These are phyloP conservation scores for Salix exigua DNA, from an alignment of 345 rosid genomes.

Conservation along the genomic window DNA sequence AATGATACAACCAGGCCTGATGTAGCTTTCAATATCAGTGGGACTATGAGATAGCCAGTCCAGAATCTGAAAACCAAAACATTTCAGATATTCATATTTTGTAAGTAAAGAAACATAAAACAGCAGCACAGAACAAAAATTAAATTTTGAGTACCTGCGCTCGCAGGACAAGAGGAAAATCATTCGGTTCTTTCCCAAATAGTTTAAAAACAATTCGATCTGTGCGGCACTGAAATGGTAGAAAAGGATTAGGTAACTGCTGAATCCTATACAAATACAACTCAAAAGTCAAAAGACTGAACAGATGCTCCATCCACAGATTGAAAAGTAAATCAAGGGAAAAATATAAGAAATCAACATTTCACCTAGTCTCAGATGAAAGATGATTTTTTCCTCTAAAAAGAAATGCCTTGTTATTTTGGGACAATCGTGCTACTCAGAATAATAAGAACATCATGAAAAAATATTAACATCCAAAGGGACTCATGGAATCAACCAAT, in stretches of 20 bases:
- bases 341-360: too few relatives aligned
- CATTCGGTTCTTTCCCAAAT: slow-evolving; percentile 94
- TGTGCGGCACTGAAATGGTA: slow-evolving; percentile 75
- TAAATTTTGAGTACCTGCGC: slow-evolving; percentile 58
- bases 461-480: background rate
- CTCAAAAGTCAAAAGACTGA: background rate
- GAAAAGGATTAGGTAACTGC: slow-evolving; percentile 3
- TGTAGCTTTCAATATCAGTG: slow-evolving; percentile 97
- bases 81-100: slow-evolving; percentile 16
- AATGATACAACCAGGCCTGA: slow-evolving; percentile 92
- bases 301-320: slow-evolving; percentile 4
- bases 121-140: background rate
- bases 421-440: background rate
- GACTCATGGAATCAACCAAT: background rate
- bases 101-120: slow-evolving; percentile 12
- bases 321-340: too few relatives aligned
- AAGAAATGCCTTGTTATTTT: background rate
- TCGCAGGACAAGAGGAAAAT: slow-evolving; percentile 78
- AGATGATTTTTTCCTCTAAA: background rate
- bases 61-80: slow-evolving; percentile 63
- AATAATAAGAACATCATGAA: background rate
- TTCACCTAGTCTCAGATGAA: too few relatives aligned
- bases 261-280: background rate
- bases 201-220: slow-evolving; percentile 86
- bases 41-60: slow-evolving; percentile 96